These are phyloP conservation scores for Pisolithus marmoratus DNA, from an alignment of 768 basidiomycete species.

Conservation along the genomic window DNA sequence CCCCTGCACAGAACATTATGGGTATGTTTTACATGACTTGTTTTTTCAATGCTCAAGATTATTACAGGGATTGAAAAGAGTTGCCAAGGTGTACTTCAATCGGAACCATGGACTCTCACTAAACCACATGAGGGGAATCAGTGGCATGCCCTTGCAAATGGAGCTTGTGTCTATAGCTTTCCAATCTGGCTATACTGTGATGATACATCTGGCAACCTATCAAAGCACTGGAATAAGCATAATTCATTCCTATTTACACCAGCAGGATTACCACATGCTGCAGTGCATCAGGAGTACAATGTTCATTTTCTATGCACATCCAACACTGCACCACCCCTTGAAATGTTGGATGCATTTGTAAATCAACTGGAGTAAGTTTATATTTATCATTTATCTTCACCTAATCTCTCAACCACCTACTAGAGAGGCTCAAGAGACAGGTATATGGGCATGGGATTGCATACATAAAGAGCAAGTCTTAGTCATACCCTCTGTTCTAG, in stretches of 20 bases:
- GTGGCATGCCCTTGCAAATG: constrained; percentile 5
- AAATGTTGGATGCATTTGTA: constrained; percentile 19
- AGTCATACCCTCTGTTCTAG: constrained; percentile 11
- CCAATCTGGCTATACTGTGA: constrained; percentile 20
- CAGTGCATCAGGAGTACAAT: too few relatives aligned
- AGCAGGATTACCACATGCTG: too few relatives aligned
- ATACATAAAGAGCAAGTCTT: constrained; percentile 11
- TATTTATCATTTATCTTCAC: background rate
- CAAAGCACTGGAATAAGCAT: constrained; percentile 27
- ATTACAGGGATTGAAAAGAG: background rate
- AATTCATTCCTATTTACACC: too few relatives aligned
- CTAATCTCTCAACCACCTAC: background rate
- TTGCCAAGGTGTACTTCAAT: background rate
- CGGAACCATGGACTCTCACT: background rate
- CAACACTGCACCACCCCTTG: constrained; percentile 16
- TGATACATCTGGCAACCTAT: constrained; percentile 24
- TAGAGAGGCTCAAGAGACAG: constrained; percentile 9
- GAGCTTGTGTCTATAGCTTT: constrained; percentile 8
- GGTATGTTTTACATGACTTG: too few relatives aligned
- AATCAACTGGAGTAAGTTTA: constrained; percentile 13
- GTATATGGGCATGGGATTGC: constrained; percentile 16
- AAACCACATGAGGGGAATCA: constrained; percentile 6
- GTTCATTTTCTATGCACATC: too few relatives aligned
- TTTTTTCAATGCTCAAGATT: too few relatives aligned
- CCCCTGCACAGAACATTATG: constrained; percentile 8